Evolutionary conservation across 768 basidiomycete species (phyloP).

Genomic region (Mycena floridula): DNA sequence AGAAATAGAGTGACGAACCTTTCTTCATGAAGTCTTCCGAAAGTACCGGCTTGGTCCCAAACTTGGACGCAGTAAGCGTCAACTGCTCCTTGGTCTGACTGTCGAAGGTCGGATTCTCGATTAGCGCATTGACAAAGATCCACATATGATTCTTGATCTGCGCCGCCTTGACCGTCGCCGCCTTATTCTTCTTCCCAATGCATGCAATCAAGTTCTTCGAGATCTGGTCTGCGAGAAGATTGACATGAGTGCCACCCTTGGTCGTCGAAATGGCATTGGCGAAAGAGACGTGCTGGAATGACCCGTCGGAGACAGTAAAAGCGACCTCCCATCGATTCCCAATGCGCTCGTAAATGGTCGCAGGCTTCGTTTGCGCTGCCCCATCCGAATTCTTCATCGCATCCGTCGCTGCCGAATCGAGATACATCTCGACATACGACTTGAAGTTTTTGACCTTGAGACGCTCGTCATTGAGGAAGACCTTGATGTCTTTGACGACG

Average conservation of each 20-base stretch:
- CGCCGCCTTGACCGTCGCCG: conserved; percentile 83
- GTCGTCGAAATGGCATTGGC: conserved; percentile 96
- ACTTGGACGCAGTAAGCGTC: conserved; percentile 82
- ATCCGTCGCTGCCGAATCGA: conserved; percentile 69
- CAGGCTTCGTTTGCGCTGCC: conserved; percentile 71
- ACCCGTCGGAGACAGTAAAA: conserved; percentile 89
- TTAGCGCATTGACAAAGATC: conserved; percentile 92
- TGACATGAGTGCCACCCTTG: conserved; percentile 95
- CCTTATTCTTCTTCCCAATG: conserved; percentile 97
- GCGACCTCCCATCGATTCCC: conserved; percentile 90
- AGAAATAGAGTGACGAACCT: conserved; percentile 41
- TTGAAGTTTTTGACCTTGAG: conserved; percentile 94
- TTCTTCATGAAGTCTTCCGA: conserved; percentile 97
- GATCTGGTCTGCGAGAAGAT: conserved; percentile 78
- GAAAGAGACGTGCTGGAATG: conserved; percentile 92
- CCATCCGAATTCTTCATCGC: conserved; percentile 68
- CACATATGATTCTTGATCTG: conserved; percentile 98
- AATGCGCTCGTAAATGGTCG: conserved; percentile 76
- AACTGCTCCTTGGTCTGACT: conserved; percentile 98
- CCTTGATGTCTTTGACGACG: conserved; percentile 89
- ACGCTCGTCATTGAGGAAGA: conserved; percentile 87
- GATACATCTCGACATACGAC: conserved; percentile 93
- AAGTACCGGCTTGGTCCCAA: conserved; percentile 79
- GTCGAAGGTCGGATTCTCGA: conserved; percentile 98
- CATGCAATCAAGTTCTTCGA: conserved; percentile 75